Percentiles rank a stretch among this genome's conserved stretches.
phyloP scores from a whole-genome alignment of 306 rosid species.

The Morella rubra region DNA sequence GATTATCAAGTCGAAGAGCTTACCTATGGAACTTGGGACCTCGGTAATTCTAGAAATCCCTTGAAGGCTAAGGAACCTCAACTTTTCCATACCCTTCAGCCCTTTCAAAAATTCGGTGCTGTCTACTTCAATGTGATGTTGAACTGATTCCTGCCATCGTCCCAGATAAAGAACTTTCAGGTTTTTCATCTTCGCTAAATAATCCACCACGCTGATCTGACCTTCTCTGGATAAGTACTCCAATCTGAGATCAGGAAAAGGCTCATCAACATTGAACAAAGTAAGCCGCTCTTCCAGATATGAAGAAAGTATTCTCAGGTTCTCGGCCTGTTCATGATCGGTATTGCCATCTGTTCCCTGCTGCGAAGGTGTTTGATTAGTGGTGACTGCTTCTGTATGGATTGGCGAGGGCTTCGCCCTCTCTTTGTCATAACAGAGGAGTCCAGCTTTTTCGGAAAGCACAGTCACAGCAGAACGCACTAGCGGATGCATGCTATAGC shows the following conservation, averaged over 20 bases:
- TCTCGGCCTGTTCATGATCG: too few species aligned
- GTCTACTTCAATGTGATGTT: slow-evolving; percentile 31
- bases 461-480: slow-evolving; percentile 27
- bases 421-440: slow-evolving; percentile 20
- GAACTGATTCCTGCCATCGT: slow-evolving; percentile 15
- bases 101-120: neutral
- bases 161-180: slow-evolving; percentile 30
- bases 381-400: too few species aligned
- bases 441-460: neutral
- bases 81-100: slow-evolving; percentile 5
- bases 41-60: slow-evolving; percentile 29
- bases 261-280: slow-evolving; percentile 30
- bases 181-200: slow-evolving; percentile 11
- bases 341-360: too few species aligned
- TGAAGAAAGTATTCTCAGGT: too few species aligned
- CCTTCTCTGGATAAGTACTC: neutral
- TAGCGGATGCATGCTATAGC: slow-evolving; percentile 26
- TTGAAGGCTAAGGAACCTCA: slow-evolving; percentile 33
- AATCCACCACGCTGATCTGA: neutral
- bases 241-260: slow-evolving; percentile 30
- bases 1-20: slow-evolving; percentile 10
- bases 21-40: slow-evolving; percentile 13
- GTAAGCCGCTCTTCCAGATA: neutral
- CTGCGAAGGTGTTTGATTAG: neutral
- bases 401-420: neutral